Evolutionary conservation across 106 monocot genomes (phyloP), one percentile per base, ranked within the genome.

Genomic region (Gastrodia elata): DNA sequence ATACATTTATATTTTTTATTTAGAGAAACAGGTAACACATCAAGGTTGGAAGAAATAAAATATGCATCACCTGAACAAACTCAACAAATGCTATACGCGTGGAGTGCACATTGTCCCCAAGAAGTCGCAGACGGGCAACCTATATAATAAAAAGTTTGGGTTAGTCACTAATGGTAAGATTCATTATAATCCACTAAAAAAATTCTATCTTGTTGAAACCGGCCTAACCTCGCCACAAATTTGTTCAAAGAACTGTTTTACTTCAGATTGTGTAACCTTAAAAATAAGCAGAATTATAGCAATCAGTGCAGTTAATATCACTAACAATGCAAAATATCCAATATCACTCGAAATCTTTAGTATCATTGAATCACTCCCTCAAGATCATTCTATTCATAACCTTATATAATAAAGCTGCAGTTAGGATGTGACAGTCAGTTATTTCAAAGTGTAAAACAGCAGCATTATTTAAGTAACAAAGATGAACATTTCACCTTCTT

Each of bases 1-100:
- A 8, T 11, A 64, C 8, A 64, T 32, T 64, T 0, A 64, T 24
- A 55, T 55, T 13, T 55, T 55, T 0, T 9, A 64, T 27, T 30
- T 64, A 8, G 27, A 18, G 32, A 11, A 33, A n/a, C 55, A 55
- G n/a, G 55, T 6, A 55, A 22, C n/a, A 55, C 6, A 3, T 3
- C 24, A 8, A 57, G 57, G 27, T 1, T 7, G 5, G 5, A 57
- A 57, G 26, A 57, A 57, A 25, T 57, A 57, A 18, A 25, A 18
- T 6, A 68, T 30, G 24, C 49, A 34, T 77, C 68, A 89, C 89
- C 81, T 74, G 36, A 58, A 52, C 48, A 75, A 91, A 91, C 79
- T 91, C 91, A 33, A 91, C 83, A 85, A 91, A 91, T 34, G 91
- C 91, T 70, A 91, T 91, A 41, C 80, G 78, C 35, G 91, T 91